Conservation (phyloP, 1,284 basidiomycete species). For the Tilletiopsis washingtonensis region DNA sequence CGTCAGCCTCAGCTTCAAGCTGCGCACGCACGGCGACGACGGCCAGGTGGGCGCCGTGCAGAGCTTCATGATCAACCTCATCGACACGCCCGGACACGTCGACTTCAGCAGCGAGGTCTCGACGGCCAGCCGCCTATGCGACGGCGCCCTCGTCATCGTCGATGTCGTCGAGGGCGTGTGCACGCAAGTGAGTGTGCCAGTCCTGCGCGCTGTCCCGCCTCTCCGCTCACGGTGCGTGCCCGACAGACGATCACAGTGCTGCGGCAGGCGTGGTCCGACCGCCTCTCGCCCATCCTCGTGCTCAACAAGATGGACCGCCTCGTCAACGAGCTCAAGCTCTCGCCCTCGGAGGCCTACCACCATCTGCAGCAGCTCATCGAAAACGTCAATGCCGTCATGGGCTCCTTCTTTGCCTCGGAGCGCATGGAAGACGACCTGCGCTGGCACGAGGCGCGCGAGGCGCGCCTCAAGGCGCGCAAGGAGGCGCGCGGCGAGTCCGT, state of each 20-base stretch:
- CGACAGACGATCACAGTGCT: conserved; percentile 81
- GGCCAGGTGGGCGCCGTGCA: conserved; percentile 37
- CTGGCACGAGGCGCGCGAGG: conserved; percentile 86
- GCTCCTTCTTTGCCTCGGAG: conserved; percentile 86
- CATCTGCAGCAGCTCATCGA: conserved; percentile 88
- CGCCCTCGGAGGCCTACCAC: conserved; percentile 87
- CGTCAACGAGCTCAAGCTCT: conserved; percentile 84
- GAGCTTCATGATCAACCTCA: conserved; percentile 80
- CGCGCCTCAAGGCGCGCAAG: conserved; percentile 65
- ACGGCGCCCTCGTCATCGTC: conserved; percentile 91
- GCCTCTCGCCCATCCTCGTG: conserved; percentile 80
- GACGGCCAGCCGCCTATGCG: conserved; percentile 82
- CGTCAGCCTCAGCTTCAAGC: conserved; percentile 50
- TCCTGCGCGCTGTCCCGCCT: not conserved
- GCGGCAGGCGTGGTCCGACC: conserved; percentile 87
- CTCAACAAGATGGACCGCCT: conserved; percentile 97
- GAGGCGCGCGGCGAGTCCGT: conserved; percentile 49
- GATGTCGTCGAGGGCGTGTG: conserved; percentile 98
- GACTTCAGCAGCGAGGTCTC: conserved; percentile 98
- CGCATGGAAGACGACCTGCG: conserved; percentile 87
- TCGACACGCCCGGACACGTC: conserved; percentile 97
- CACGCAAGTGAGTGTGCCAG: conserved; percentile 57
- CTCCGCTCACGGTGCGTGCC: not conserved
- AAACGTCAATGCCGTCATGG: conserved; percentile 97
- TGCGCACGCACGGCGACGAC: conserved; percentile 27